Base-by-base conservation (phyloP, 2,329 filamentous ascomycete genomes). In the Geosmithia putterillii region DNA sequence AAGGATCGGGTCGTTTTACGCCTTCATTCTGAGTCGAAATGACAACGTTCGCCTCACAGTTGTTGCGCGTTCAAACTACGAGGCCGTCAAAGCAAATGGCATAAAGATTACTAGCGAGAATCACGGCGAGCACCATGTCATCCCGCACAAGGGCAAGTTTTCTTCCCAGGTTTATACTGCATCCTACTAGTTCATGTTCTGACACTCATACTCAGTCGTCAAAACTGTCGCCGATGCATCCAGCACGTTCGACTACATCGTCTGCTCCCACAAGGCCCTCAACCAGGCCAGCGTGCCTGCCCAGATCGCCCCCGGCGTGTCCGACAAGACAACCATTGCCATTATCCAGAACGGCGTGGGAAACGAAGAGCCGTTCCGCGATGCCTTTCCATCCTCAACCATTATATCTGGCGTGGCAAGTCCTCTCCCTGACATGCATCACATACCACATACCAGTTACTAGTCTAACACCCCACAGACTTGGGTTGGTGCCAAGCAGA, bases 31-130 rank as follows among this genome's bases (percentile, higher is more conserved):
- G 45, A 74, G 70, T 70, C 70, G 60, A 8, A 53, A 56, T 15
- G 59, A 66, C 45, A 69, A 73, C 44, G 65, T 79, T 37, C 64
- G 73, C 44, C 76, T 83, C 42, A 86, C 82, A 6, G 74, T 85
- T 39, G 77, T 85, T 44, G 85, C 82, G 48, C 76, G 83, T 40
- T 86, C 82, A 34, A 87, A 87, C 64, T 86, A 83, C 65, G 60
- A 66, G 18, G 74, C 73, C 23, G 78, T 87, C 40, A 68, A 71
- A 42, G 60, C 64, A 7, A 62, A 70, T 21, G 83, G 83, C 38
- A 81, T 87, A 54, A 62, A 65, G 23, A 63, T 88, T 28, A 69
- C 73, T 41, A 86, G 81, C 7, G 76, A 73, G 41, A 70, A 74
- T 42, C 86, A 83, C 56, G 81, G 81, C 38, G 66, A 71, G 44